Evolutionary conservation across 805 yeast species (phyloP).

Genomic region (Phaffomyces thermotolerans): DNA sequence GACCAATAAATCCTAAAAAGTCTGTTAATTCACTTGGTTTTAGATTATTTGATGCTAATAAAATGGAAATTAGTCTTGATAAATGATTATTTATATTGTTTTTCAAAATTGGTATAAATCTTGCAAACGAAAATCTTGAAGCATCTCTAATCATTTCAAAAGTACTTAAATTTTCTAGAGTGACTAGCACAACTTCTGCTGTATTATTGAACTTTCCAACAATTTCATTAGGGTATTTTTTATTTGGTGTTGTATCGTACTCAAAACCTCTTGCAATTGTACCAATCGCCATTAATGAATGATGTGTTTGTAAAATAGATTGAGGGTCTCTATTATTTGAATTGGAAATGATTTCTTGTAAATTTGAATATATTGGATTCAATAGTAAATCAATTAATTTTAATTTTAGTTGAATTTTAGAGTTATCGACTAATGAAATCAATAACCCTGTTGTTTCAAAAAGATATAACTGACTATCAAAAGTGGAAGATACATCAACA

Average conservation of each 20-base stretch:
- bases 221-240: slow-evolving; percentile 28
- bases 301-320: slow-evolving; percentile 71
- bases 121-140: slow-evolving; percentile 77
- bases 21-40: slow-evolving; percentile 65
- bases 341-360: slow-evolving; percentile 57
- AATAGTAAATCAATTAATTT: slow-evolving; percentile 56
- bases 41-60: slow-evolving; percentile 51
- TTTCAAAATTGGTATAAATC: slow-evolving; percentile 73
- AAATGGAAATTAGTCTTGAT: slow-evolving; percentile 63
- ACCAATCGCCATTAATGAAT: slow-evolving; percentile 80
- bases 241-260: slow-evolving; percentile 23
- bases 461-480: slow-evolving; percentile 72
- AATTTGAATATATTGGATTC: slow-evolving; percentile 64
- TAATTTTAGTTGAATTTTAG: slow-evolving; percentile 35
- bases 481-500: slow-evolving; percentile 38
- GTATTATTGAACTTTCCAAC: slow-evolving; percentile 54
- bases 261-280: slow-evolving; percentile 82
- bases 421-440: slow-evolving; percentile 41
- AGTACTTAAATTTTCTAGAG: slow-evolving; percentile 66
- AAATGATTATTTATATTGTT: slow-evolving; percentile 42
- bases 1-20: slow-evolving; percentile 81
- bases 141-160: slow-evolving; percentile 75
- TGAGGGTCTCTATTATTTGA: slow-evolving; percentile 32
- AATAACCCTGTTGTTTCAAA: slow-evolving; percentile 84
- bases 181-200: slow-evolving; percentile 76